Percentiles rank a stretch among this genome's conserved stretches.
phyloP scores from a whole-genome alignment of 2,329 filamentous ascomycete genomes.

The Calonectria montana region DNA sequence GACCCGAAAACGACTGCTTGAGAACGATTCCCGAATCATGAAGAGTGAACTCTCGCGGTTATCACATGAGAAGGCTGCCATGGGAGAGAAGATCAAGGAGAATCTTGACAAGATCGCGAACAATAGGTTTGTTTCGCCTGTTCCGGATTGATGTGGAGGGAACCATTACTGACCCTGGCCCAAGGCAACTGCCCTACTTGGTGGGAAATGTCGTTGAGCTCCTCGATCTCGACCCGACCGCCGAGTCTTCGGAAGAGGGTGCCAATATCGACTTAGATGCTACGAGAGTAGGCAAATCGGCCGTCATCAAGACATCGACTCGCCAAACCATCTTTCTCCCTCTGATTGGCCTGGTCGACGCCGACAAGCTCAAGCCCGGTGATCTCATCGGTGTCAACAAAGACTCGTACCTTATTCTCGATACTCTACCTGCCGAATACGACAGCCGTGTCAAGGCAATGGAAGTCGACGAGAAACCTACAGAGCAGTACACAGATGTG shows the following conservation, averaged over 20 bases:
- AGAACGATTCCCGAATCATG: constrained; percentile 99
- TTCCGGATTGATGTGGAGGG: background rate
- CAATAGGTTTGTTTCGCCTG: constrained; percentile 76
- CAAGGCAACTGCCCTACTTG: constrained; percentile 94
- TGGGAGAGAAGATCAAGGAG: constrained; percentile 99
- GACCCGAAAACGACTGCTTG: constrained; percentile 88
- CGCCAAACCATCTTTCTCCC: constrained; percentile 98
- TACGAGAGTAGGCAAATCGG: constrained; percentile 95
- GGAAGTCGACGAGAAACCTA: constrained; percentile 99
- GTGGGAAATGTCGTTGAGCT: constrained; percentile 99
- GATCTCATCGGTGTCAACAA: constrained; percentile 99
- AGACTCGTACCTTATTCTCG: constrained; percentile 96
- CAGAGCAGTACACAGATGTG: constrained; percentile 98
- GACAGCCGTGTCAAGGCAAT: constrained; percentile 99
- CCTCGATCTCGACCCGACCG: constrained; percentile 94
- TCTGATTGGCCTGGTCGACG: constrained; percentile 95
- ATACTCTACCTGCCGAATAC: constrained; percentile 97
- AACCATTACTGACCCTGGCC: constrained; percentile 8
- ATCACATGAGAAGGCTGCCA: constrained; percentile 93
- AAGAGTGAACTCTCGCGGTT: constrained; percentile 95
- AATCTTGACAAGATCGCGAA: constrained; percentile 99
- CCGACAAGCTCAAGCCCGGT: constrained; percentile 92
- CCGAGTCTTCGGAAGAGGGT: constrained; percentile 95
- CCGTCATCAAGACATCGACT: constrained; percentile 99
- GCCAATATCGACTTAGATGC: constrained; percentile 99